Percentiles rank a stretch among this genome's conserved stretches.
These are phyloP conservation scores for Alternaria sp. DNA, from an alignment of 2,329 filamentous ascomycete species.

Conservation along the genomic window DNA sequence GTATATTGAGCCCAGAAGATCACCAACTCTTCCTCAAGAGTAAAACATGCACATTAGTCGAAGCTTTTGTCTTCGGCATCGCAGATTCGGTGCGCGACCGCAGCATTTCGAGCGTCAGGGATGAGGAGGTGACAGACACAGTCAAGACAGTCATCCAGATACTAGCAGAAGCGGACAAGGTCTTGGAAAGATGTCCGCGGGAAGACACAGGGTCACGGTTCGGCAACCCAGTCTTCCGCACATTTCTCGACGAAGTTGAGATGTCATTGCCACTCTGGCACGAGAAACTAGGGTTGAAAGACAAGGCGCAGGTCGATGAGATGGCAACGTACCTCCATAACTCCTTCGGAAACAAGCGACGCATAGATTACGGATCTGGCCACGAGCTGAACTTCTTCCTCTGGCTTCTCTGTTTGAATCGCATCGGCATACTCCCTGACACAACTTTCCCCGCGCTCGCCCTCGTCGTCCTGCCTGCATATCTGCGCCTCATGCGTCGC, in stretches of 20 bases:
- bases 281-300: conserved; percentile 62
- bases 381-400: conserved; percentile 98
- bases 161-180: conserved; percentile 71
- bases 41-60: conserved; percentile 75
- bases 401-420: conserved; percentile 94
- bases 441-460: conserved; percentile 77
- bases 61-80: conserved; percentile 85
- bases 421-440: conserved; percentile 70
- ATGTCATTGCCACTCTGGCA: conserved; percentile 68
- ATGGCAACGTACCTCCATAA: conserved; percentile 80
- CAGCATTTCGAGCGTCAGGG: conserved; percentile 68
- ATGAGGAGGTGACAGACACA: conserved; percentile 66
- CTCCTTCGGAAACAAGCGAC: conserved; percentile 81
- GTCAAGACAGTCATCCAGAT: conserved; percentile 73
- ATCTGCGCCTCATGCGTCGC: conserved; percentile 84
- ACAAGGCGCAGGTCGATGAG: conserved; percentile 69
- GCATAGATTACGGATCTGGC: conserved; percentile 94
- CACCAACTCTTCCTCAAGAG: conserved; percentile 84
- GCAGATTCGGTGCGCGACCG: conserved; percentile 80
- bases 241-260: conserved; percentile 74
- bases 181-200: conserved; percentile 76
- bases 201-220: conserved; percentile 91
- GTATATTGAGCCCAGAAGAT: conserved; percentile 83
- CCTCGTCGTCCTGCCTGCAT: conserved; percentile 80
- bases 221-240: conserved; percentile 90